phyloP scores from a whole-genome alignment of 352 stramenopile genomes.

The Phytophthora boehmeriae region DNA sequence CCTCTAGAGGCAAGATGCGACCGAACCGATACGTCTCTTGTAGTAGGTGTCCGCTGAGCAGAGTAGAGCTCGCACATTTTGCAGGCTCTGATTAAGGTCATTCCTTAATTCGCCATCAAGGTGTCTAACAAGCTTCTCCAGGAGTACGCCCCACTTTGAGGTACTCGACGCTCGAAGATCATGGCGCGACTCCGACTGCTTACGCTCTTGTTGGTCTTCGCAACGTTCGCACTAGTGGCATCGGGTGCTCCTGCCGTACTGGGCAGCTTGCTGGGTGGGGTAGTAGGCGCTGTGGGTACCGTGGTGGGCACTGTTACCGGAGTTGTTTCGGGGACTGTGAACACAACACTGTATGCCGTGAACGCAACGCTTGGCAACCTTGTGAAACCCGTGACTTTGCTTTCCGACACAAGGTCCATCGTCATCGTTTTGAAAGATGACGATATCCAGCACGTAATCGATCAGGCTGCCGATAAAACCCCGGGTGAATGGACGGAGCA shows the following conservation, averaged over 20 bases:
- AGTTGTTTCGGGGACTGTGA: not conserved
- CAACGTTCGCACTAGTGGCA: constrained; percentile 7
- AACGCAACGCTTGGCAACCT: too few species aligned
- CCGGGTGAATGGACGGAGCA: constrained; percentile 20
- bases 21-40: constrained; percentile 6
- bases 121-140: constrained; percentile 30
- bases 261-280: constrained; percentile 5
- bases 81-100: constrained; percentile 14
- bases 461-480: constrained; percentile 14
- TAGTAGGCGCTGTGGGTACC: not conserved
- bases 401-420: constrained; percentile 10
- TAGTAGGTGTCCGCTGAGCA: not conserved
- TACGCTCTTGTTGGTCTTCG: constrained; percentile 13
- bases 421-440: constrained; percentile 26
- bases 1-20: not conserved
- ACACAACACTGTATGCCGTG: too few species aligned
- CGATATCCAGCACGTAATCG: constrained; percentile 6
- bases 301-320: not conserved
- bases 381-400: constrained; percentile 2
- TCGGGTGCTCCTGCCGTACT: constrained; percentile 18
- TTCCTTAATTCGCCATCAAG: constrained; percentile 42
- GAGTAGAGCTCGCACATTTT: too few species aligned
- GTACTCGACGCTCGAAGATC: not conserved
- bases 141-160: constrained; percentile 3
- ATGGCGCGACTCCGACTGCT: constrained; percentile 22